phyloP scores from a whole-genome alignment of 2,329 filamentous ascomycete genomes.

The Penicillium aurantiogriseum region DNA sequence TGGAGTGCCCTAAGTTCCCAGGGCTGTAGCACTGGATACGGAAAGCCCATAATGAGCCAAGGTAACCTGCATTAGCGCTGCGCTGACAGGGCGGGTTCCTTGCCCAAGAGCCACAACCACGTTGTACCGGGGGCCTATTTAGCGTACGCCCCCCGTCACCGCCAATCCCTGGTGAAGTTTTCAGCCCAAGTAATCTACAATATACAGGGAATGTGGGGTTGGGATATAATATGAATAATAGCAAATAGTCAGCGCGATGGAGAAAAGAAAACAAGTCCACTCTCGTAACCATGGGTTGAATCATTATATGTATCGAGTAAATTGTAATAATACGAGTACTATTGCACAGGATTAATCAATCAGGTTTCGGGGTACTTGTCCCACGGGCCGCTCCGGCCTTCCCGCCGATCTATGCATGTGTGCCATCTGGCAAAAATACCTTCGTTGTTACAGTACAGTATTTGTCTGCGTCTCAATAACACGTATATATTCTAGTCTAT shows the following conservation, averaged over 20 bases:
- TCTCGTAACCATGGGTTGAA: conserved; percentile 1
- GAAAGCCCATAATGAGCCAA: conserved; percentile 29
- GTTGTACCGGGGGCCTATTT: conserved; percentile 18
- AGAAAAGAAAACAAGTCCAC: neutral
- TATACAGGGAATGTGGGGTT: neutral
- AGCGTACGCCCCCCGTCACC: conserved; percentile 14
- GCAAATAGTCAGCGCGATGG: neutral
- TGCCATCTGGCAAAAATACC: conserved; percentile 18
- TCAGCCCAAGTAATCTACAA: neutral
- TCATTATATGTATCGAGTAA: conserved; percentile 2
- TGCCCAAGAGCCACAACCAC: conserved; percentile 27
- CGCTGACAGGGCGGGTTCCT: conserved; percentile 28
- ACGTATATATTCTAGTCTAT: neutral
- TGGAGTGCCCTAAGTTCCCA: conserved; percentile 35
- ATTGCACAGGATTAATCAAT: conserved; percentile 15
- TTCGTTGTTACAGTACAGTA: conserved; percentile 1
- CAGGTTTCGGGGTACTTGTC: conserved; percentile 25
- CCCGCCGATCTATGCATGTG: conserved; percentile 32
- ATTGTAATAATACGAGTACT: conserved; percentile 13
- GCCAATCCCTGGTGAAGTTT: conserved; percentile 11
- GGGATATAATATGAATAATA: neutral
- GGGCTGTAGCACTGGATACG: conserved; percentile 38
- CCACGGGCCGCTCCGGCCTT: conserved; percentile 32
- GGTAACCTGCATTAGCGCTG: conserved; percentile 42
- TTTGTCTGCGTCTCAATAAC: neutral